Base-by-base conservation (phyloP, 805 yeast species). In the Nakazawaea wickerhamii region DNA sequence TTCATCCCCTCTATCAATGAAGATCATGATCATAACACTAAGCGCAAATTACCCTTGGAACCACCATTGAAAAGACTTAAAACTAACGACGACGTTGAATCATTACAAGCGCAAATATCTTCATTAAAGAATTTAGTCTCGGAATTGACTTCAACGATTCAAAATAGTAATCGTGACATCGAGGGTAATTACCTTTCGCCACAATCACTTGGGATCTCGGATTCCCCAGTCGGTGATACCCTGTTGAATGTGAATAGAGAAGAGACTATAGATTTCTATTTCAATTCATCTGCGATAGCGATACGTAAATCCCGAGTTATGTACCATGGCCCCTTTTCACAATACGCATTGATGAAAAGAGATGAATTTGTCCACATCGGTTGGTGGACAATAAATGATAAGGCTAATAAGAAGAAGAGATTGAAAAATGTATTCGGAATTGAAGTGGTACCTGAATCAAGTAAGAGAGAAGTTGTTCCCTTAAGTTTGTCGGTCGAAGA, bases 291-390 rank as follows among this genome's bases (percentile, higher is more conserved):
- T 23, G 57, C 64, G 8, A 55, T 59, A 2, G 47, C 47, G 15
- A 50, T 60, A 13, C 55, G 62, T 39, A 59, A 58, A 21, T 62
- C 64, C 4, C 49, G 67, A 34, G 50, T 62, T 9, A 51, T 56
- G 25, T 57, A 60, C 3, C 49, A 54, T 8, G 67, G 64, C 3
- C 65, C 68, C 2, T 40, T 63, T 26, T 58, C 63, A 17, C 49
- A 55, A 18, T 47, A 48, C 3, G 51, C 64, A 1, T 31, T 61
- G 14, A 37, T 56, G 6, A 57, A 50, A 41, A 55, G 49, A 28
- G 68, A 63, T 38, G 60, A 60, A 3, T 63, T 56, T 45, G 41
- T 59, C 13, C 44, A 47, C 15, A 57, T 60, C 8, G 45, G 30
- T 2, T 41, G 40, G 40, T 20, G 15, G 32, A 20, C 53, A 11